Conservation (phyloP, 2,329 filamentous ascomycete genomes). For the Dothidotthia symphoricarpi region DNA sequence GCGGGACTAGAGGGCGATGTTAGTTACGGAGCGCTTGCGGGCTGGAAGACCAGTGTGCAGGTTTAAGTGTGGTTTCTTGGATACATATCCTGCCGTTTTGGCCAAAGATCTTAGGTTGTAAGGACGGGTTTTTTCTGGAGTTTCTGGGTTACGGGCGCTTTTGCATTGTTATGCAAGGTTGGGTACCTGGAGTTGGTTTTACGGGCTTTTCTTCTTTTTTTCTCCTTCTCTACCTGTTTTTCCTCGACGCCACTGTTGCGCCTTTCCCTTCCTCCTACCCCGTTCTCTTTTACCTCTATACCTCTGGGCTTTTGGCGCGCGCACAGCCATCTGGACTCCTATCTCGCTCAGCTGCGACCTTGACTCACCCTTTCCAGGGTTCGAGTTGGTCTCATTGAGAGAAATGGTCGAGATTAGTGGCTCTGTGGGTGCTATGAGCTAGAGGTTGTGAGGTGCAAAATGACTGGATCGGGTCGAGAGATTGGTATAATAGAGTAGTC, state of each 20-base stretch:
- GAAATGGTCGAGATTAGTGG: no score
- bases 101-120: background rate
- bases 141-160: no score
- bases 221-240: no score
- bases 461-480: background rate
- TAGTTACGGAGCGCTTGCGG: conserved; percentile 13
- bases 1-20: conserved; percentile 13
- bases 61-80: background rate
- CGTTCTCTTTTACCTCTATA: background rate
- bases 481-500: no score
- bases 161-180: no score
- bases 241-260: no score
- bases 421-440: no score
- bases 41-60: conserved; percentile 14
- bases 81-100: background rate
- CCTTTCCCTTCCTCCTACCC: no score
- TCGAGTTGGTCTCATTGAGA: conserved; percentile 12
- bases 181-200: no score
- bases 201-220: no score
- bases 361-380: conserved; percentile 10
- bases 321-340: background rate
- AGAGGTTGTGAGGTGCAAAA: background rate
- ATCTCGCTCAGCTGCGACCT: conserved; percentile 4
- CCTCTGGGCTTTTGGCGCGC: no score
- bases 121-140: background rate